Percentiles rank a stretch among this genome's conserved stretches.
These are phyloP conservation scores for Podila minutissima DNA, from an alignment of 192 early-diverging fungal genomes.

Conservation along the genomic window DNA sequence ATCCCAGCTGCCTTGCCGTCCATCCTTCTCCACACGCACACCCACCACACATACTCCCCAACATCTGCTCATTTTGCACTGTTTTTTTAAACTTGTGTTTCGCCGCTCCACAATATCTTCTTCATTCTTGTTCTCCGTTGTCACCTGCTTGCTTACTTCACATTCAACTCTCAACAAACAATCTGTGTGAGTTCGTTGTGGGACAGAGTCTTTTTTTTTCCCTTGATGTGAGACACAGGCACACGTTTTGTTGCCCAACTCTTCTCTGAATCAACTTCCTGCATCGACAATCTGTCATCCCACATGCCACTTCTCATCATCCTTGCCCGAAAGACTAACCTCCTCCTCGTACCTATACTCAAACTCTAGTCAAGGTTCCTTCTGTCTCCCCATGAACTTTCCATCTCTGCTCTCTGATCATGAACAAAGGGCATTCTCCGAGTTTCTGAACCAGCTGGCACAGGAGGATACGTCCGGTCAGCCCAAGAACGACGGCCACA, in stretches of 20 bases:
- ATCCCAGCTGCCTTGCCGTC: too few species aligned
- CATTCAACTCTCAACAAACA: background rate
- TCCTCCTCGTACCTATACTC: background rate
- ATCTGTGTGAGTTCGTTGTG: background rate
- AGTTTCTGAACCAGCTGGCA: slow-evolving; percentile 47
- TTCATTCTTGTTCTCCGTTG: background rate
- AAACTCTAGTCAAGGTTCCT: background rate
- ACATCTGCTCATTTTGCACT: too few species aligned
- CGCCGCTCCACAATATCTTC: background rate
- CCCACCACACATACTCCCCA: too few species aligned
- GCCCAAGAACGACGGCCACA: slow-evolving; percentile 10
- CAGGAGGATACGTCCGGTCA: slow-evolving; percentile 31
- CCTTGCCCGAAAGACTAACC: background rate
- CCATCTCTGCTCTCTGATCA: slow-evolving; percentile 51
- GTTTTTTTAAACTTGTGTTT: too few species aligned
- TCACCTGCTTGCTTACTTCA: background rate
- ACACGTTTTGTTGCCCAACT: too few species aligned
- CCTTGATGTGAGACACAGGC: too few species aligned
- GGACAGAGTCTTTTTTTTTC: background rate
- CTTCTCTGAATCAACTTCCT: background rate
- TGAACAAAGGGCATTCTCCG: slow-evolving; percentile 50
- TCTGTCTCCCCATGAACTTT: slow-evolving; percentile 26
- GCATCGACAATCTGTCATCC: slow-evolving; percentile 8
- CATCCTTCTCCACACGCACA: too few species aligned
- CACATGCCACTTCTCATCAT: background rate